phyloP scores from a whole-genome alignment of 1,139 yeast genomes.

The Yamadazyma friedrichii region DNA sequence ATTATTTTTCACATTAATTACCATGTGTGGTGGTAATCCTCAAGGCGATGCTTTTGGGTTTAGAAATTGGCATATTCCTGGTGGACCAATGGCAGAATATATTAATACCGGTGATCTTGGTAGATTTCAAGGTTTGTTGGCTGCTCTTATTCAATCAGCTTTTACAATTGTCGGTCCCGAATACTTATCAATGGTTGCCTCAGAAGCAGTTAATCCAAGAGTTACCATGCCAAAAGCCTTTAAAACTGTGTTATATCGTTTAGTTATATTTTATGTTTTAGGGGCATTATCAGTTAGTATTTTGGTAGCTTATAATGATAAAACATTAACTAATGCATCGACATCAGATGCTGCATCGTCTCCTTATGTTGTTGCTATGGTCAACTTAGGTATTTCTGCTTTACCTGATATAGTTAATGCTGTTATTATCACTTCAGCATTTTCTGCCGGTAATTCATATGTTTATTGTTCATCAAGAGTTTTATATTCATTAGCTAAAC shows the following conservation, averaged over 20 bases:
- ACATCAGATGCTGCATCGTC: conserved; percentile 34
- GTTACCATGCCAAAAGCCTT: conserved; percentile 76
- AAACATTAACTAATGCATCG: conserved; percentile 24
- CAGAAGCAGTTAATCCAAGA: conserved; percentile 77
- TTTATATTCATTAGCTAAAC: conserved; percentile 37
- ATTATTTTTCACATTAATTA: conserved; percentile 67
- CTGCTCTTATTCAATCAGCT: conserved; percentile 58
- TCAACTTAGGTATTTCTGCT: conserved; percentile 34
- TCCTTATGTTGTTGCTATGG: conserved; percentile 48
- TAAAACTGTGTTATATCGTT: conserved; percentile 71
- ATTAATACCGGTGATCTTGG: conserved; percentile 59
- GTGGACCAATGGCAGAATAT: conserved; percentile 54
- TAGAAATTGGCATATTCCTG: conserved; percentile 55
- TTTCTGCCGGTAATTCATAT: conserved; percentile 46
- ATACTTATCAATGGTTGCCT: conserved; percentile 80
- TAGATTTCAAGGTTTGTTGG: conserved; percentile 67
- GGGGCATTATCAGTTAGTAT: conserved; percentile 43
- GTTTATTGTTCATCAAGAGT: conserved; percentile 45
- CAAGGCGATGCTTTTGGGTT: conserved; percentile 64
- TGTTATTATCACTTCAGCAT: conserved; percentile 43
- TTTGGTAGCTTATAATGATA: conserved; percentile 42
- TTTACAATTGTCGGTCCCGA: conserved; percentile 86
- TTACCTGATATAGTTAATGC: conserved; percentile 45
- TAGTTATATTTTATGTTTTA: conserved; percentile 65
- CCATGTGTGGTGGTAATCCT: conserved; percentile 88